Percentiles rank a stretch among this genome's conserved stretches.
Conservation (phyloP, 139 green algal species). For the Pleodorina starrii region DNA sequence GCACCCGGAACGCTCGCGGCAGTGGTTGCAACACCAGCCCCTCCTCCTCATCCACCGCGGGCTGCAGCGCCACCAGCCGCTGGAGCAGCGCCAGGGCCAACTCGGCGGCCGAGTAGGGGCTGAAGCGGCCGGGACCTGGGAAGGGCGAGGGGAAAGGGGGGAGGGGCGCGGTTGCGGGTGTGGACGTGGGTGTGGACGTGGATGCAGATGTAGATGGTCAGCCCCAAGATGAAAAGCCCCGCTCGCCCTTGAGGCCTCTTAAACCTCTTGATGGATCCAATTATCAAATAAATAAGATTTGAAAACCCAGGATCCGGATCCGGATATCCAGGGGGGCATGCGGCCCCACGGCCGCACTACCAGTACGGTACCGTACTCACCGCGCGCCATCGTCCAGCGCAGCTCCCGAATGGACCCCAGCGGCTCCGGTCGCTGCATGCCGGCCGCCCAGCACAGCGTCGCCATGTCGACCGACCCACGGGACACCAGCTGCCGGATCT, state of each 20-base stretch:
- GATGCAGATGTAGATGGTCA: too few relatives aligned
- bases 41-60: slow-evolving; percentile 67
- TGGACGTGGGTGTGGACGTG: too few relatives aligned
- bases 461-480: slow-evolving; percentile 57
- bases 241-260: too few relatives aligned
- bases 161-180: too few relatives aligned
- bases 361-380: slow-evolving; percentile 27
- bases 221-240: too few relatives aligned
- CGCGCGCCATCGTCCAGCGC: slow-evolving; percentile 78
- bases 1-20: slow-evolving; percentile 77
- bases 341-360: too few relatives aligned
- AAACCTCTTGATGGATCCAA: too few relatives aligned
- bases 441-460: slow-evolving; percentile 41
- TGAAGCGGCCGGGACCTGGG: slow-evolving; percentile 42
- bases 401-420: slow-evolving; percentile 83
- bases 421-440: slow-evolving; percentile 70
- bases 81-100: slow-evolving; percentile 70
- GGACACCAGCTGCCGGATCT: slow-evolving; percentile 72
- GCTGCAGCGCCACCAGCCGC: slow-evolving; percentile 75
- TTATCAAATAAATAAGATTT: too few relatives aligned
- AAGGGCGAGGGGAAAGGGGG: too few relatives aligned
- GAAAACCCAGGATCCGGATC: too few relatives aligned
- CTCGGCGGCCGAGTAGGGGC: slow-evolving; percentile 48
- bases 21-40: slow-evolving; percentile 79
- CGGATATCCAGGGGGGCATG: too few relatives aligned